Percentiles rank a stretch among this genome's conserved stretches.
Conservation (phyloP, 1,284 basidiomycete genomes). For the Schizophyllum amplum region DNA sequence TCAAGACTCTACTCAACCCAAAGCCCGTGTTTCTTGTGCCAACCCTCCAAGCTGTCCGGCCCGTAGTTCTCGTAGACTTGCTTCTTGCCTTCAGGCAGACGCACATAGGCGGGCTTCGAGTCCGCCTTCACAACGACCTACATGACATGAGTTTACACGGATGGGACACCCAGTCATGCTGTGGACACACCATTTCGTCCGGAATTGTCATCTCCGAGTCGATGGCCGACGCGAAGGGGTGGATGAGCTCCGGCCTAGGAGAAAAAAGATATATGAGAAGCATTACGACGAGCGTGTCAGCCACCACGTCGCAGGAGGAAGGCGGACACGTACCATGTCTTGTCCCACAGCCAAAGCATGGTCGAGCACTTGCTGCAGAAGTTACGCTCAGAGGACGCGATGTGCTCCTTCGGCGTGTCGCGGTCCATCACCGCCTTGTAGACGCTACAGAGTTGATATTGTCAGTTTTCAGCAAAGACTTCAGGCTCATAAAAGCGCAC, state of each 20-base stretch:
- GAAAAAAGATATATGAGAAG: neutral
- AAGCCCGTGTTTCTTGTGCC: conserved; percentile 44
- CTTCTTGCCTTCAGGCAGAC: conserved; percentile 49
- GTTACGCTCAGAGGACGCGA: conserved; percentile 41
- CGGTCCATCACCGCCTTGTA: conserved; percentile 50
- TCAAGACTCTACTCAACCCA: conserved; percentile 29
- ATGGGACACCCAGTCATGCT: neutral
- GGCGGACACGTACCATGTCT: conserved; percentile 30
- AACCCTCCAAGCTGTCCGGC: conserved; percentile 37
- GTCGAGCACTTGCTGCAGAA: conserved; percentile 51
- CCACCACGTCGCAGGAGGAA: neutral
- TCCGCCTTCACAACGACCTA: conserved; percentile 37
- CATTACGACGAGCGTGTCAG: neutral
- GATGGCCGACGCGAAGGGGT: conserved; percentile 56
- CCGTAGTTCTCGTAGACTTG: conserved; percentile 34
- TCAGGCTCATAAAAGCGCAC: conserved; percentile 20
- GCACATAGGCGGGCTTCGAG: conserved; percentile 50
- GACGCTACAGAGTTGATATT: conserved; percentile 25
- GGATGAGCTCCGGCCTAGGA: conserved; percentile 47
- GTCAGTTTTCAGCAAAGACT: neutral
- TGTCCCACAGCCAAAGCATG: conserved; percentile 56
- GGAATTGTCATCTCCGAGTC: conserved; percentile 40
- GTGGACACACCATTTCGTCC: conserved; percentile 36
- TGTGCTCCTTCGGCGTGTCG: conserved; percentile 34
- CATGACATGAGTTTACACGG: neutral